Conservation (phyloP, 2,329 filamentous ascomycete species). For the Eutypa lata region DNA sequence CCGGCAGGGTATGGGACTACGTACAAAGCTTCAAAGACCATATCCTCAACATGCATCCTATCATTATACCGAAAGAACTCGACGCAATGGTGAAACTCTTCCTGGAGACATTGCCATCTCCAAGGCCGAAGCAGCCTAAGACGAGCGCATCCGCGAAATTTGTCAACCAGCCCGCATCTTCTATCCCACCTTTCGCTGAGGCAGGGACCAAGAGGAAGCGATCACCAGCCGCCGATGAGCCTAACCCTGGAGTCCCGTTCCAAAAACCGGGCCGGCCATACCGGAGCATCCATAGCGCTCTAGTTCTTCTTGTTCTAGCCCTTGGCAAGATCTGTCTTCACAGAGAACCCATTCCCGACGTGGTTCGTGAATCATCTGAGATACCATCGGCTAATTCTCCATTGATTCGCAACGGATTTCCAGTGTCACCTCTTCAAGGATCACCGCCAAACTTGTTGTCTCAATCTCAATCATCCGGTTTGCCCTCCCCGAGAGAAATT, state of each 20-base stretch:
- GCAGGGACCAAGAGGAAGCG: constrained; percentile 53
- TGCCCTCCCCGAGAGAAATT: constrained; percentile 52
- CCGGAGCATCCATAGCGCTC: constrained; percentile 72
- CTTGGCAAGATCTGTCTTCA: constrained; percentile 76
- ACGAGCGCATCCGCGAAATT: constrained; percentile 26
- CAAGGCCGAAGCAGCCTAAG: constrained; percentile 17
- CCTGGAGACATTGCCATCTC: constrained; percentile 42
- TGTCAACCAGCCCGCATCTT: constrained; percentile 20
- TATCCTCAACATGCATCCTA: constrained; percentile 64
- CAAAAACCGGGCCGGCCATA: constrained; percentile 50
- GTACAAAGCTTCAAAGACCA: constrained; percentile 57
- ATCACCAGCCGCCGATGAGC: constrained; percentile 37
- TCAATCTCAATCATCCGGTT: constrained; percentile 46
- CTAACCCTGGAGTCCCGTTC: constrained; percentile 24
- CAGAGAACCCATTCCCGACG: constrained; percentile 53
- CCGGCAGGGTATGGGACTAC: constrained; percentile 48
- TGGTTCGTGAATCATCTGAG: constrained; percentile 48
- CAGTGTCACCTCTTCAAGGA: constrained; percentile 51
- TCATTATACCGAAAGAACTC: constrained; percentile 53
- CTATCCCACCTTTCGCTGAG: constrained; percentile 22
- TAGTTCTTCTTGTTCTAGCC: constrained; percentile 79
- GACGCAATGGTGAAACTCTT: constrained; percentile 52
- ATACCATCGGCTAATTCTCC: constrained; percentile 34
- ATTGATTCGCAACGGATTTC: constrained; percentile 47
- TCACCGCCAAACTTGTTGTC: constrained; percentile 48